Percentiles rank a stretch among this genome's conserved stretches.
phyloP scores from a whole-genome alignment of 1,139 yeast genomes.

The Ogataea hybrid region DNA sequence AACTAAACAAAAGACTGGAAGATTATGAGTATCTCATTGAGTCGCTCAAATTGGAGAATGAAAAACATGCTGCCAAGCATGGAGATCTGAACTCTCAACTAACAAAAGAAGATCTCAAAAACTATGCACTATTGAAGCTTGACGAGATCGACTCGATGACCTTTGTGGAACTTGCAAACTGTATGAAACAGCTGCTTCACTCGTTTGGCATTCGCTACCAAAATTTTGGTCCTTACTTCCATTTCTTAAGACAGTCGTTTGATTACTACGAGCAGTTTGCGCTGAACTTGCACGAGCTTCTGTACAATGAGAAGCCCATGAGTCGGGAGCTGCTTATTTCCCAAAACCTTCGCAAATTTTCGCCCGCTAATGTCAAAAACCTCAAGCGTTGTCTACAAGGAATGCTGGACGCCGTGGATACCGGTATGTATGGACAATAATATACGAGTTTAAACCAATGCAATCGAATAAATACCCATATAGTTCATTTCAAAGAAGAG shows the following conservation, averaged over 20 bases:
- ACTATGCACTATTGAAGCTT: conserved; percentile 14
- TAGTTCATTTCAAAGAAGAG: conserved; percentile 31
- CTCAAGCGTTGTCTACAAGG: conserved; percentile 15
- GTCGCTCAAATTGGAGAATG: conserved; percentile 11
- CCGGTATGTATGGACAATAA: conserved; percentile 6
- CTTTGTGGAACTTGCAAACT: conserved; percentile 19
- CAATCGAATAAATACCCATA: neutral
- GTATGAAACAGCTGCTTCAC: conserved; percentile 17
- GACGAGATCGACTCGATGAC: conserved; percentile 15
- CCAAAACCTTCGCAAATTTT: conserved; percentile 11
- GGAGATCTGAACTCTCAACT: conserved; percentile 6
- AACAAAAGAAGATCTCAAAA: conserved; percentile 5
- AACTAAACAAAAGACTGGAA: neutral
- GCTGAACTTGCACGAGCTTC: conserved; percentile 10
- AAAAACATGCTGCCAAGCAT: conserved; percentile 4
- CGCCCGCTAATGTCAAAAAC: conserved; percentile 6
- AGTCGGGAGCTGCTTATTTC: conserved; percentile 6
- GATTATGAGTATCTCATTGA: conserved; percentile 8
- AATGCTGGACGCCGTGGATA: conserved; percentile 13
- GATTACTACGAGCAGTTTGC: conserved; percentile 19
- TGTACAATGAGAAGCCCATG: conserved; percentile 14
- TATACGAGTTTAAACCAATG: neutral
- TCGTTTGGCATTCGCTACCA: conserved; percentile 18
- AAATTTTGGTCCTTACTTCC: conserved; percentile 14
- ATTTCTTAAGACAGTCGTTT: conserved; percentile 14